Evolutionary conservation across 2,329 filamentous ascomycete genomes (phyloP), one percentile per base, ranked within the genome.

Genomic region (Trichoderma pleuroti): DNA sequence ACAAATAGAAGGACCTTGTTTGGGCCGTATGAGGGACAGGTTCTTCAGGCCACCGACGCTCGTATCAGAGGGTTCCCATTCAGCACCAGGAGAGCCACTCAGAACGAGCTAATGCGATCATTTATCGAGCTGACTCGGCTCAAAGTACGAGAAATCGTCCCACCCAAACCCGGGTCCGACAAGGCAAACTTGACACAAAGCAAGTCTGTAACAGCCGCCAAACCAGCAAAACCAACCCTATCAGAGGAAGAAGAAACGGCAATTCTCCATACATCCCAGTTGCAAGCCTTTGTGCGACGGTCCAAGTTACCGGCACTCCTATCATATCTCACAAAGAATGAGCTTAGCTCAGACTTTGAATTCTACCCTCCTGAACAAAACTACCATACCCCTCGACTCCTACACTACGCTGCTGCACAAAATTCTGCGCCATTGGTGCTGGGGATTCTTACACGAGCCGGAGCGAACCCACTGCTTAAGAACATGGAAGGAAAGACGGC

Each of bases 91-190:
- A 87, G 96, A 70, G 93, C 96, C 0, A 99, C 96, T 0, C 94
- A 98, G 77, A 93, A 92, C 61, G 96, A 99, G 80, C 89, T 99
- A 0, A 96, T 98, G 92, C 89, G 95, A 49, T 92, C 92, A 1
- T 99, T 98, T 76, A 92, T 97, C 73, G 96, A 99, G 82, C 86
- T 99, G 36, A 99, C 96, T 0, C 86, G 96, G 18, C 86, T 98
- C 18, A 98, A 99, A 80, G 86, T 97, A 60, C 90, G 89, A 62
- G 91, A 92, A 72, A 87, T 98, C 32, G 87, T 93, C 71, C 91
- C 93, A 73, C 7, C n/a, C 28, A 86, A 84, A 4, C 86, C 89
- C 14, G 84, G 86, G 72, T 79, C 80, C 49, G 76, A 82, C 7
- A 81, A 86, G 18, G 52, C 42, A n/a, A 46, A 72, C 16, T 72